phyloP scores from a whole-genome alignment of 129 eudicot genomes.

The Dittrichia graveolens region DNA sequence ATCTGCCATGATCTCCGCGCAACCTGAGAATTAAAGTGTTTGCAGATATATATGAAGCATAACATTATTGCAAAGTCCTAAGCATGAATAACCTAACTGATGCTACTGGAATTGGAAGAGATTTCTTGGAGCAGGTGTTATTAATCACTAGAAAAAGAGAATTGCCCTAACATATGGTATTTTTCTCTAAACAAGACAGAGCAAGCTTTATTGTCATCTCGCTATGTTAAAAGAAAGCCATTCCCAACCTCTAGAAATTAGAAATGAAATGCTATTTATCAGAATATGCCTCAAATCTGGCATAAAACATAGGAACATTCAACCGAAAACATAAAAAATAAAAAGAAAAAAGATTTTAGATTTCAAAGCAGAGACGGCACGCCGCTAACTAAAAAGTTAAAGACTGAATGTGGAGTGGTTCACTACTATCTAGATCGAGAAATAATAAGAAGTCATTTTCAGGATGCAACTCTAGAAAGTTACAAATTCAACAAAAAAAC shows the following conservation, averaged over 20 bases:
- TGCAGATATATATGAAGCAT: slow-evolving; percentile 18
- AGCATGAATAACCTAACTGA: not conserved
- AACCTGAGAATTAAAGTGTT: slow-evolving; percentile 46
- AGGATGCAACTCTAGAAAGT: slow-evolving; percentile 6
- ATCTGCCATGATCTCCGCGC: slow-evolving; percentile 52
- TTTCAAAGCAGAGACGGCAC: not conserved
- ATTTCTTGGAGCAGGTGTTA: too few relatives aligned
- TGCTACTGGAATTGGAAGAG: not conserved
- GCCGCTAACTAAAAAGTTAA: not conserved
- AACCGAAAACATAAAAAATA: not conserved
- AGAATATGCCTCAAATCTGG: too few relatives aligned
- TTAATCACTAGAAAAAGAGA: too few relatives aligned
- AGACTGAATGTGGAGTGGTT: not conserved
- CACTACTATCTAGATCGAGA: not conserved
- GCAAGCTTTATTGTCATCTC: too few relatives aligned
- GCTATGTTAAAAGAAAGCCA: too few relatives aligned
- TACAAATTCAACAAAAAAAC: not conserved
- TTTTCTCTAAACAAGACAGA: too few relatives aligned
- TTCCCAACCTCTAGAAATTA: too few relatives aligned
- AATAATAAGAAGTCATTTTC: not conserved
- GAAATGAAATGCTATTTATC: too few relatives aligned
- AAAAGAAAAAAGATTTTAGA: too few relatives aligned
- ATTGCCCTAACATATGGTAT: too few relatives aligned
- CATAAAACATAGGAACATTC: not conserved
- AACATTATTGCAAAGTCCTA: slow-evolving; percentile 8